Evolutionary conservation across 768 basidiomycete genomes (phyloP), one percentile per base, ranked within the genome.

Genomic region (Trametes villosa): DNA sequence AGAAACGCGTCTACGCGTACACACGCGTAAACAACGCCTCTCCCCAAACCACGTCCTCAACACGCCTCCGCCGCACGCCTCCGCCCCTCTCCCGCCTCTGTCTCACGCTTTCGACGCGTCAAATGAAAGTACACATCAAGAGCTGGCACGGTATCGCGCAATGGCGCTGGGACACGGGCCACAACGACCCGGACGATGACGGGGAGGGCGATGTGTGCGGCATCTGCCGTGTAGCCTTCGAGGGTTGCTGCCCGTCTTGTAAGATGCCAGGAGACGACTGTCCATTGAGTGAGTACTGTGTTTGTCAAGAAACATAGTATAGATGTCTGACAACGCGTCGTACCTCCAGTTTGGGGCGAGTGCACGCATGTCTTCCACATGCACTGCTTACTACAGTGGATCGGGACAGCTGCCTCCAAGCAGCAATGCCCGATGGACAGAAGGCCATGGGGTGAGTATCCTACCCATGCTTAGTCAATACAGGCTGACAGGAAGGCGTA

Each of bases 341-440:
- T 22, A 24, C 50, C 12, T 52, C 22, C 65, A 98, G 96, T 98
- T 54, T 98, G 95, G 93, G 97, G 97, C 33, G 89, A 97, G 76
- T 99, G 96, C 71, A 93, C 87, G 7, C 97, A 98, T 72, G 87
- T 97, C 58, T 99, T 98, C 70, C 97, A 99, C 72, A 95, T 98
- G 93, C 96, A 99, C 73, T 98, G 96, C 75, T 77, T 99, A 13
- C 81, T 96, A 64, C 97, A 98, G 74, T 99, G 97, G 97, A 85
- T 98, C 60, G 88, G 88, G 4, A 96, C 95, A 0, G 77, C 86
- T 5, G 86, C 91, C 15, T 95, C 92, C 34, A 98, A 98, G 73
- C 88, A 91, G 67, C 94, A 96, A 67, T 99, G 97, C 79, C 97
- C 97, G n/a, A 96, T 99, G 94, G 96, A 98, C 71, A 81, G 97